Conservation (phyloP, 371 early-diverging fungal species). For the Rhizopus delemar region DNA sequence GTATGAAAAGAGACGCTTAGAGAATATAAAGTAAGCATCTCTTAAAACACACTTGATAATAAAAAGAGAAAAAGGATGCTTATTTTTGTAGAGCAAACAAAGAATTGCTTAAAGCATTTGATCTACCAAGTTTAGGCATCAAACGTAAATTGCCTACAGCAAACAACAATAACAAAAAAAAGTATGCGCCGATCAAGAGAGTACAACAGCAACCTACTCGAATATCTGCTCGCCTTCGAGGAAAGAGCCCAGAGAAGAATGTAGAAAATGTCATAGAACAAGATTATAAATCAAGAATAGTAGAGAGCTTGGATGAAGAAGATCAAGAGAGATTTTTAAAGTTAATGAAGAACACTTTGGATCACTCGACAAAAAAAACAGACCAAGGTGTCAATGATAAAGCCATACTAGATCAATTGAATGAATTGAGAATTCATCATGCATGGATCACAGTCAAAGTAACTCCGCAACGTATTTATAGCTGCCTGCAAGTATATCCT, state of each 20-base stretch:
- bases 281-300: constrained; percentile 9
- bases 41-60: neutral
- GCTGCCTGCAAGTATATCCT: constrained; percentile 27
- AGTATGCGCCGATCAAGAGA: constrained; percentile 22
- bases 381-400: constrained; percentile 15
- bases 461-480: constrained; percentile 57
- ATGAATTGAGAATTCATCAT: constrained; percentile 40
- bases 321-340: constrained; percentile 29
- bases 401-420: constrained; percentile 11
- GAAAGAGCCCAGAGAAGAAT: constrained; percentile 23
- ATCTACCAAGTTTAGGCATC: constrained; percentile 22
- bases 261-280: neutral
- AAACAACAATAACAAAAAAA: constrained; percentile 13
- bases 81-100: constrained; percentile 32
- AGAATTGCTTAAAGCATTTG: constrained; percentile 36
- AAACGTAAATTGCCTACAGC: constrained; percentile 4
- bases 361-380: constrained; percentile 22
- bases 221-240: constrained; percentile 46
- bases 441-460: constrained; percentile 61
- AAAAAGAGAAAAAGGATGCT: constrained; percentile 14
- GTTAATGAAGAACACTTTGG: constrained; percentile 17
- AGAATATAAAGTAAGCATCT: constrained; percentile 45
- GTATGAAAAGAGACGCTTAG: constrained; percentile 47
- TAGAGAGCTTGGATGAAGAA: constrained; percentile 28
- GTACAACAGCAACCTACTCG: constrained; percentile 31